phyloP scores from a whole-genome alignment of 345 rosid genomes.

The Ceriops decandra region DNA sequence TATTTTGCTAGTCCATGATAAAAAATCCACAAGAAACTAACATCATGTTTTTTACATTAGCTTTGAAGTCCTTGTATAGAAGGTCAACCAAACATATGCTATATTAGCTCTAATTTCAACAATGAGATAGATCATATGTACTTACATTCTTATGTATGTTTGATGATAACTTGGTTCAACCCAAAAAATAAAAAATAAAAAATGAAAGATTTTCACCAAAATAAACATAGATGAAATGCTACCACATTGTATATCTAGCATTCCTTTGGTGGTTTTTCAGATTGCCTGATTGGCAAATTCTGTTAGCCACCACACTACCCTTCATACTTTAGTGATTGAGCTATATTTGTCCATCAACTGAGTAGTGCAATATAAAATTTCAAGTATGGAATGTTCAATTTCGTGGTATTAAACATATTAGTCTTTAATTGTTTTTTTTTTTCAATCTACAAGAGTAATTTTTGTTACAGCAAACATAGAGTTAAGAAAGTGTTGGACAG shows the following conservation, averaged over 20 bases:
- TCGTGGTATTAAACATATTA: background rate
- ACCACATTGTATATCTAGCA: background rate
- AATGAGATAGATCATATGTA: too few relatives aligned
- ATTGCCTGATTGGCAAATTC: background rate
- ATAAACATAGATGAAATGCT: background rate
- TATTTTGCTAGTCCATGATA: too few relatives aligned
- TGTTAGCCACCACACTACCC: background rate
- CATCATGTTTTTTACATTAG: too few relatives aligned
- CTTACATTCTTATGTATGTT: too few relatives aligned
- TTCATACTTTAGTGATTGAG: background rate
- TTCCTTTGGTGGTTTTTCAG: background rate
- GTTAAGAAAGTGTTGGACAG: background rate
- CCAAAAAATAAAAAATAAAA: too few relatives aligned
- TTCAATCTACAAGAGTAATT: background rate
- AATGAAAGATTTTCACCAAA: too few relatives aligned
- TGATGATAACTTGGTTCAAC: too few relatives aligned
- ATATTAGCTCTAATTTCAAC: too few relatives aligned
- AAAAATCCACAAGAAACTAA: too few relatives aligned
- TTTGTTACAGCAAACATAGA: background rate
- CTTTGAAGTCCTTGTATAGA: too few relatives aligned
- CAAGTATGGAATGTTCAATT: background rate
- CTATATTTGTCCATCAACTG: background rate
- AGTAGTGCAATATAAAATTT: background rate
- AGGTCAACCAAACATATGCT: too few relatives aligned
- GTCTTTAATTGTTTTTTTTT: background rate